These are phyloP conservation scores for Thalassia testudinum DNA, from an alignment of 116 monocot species.

Conservation along the genomic window DNA sequence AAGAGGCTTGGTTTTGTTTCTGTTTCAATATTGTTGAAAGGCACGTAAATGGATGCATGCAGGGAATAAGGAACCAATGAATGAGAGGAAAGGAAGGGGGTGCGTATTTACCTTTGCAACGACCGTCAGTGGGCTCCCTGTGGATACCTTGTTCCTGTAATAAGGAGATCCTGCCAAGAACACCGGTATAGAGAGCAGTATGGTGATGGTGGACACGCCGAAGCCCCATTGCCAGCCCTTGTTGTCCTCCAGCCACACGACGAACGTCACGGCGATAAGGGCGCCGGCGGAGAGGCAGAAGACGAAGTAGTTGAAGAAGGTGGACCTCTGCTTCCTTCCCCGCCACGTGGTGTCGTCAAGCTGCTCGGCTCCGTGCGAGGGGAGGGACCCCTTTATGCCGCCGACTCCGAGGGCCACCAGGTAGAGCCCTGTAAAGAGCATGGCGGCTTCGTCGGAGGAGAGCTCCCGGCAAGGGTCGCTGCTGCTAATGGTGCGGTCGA, in stretches of 20 bases:
- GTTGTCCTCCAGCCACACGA: constrained; percentile 82
- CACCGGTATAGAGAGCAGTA: constrained; percentile 33
- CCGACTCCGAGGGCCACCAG: constrained; percentile 54
- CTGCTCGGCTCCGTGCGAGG: constrained; percentile 73
- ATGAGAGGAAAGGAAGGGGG: too few species aligned
- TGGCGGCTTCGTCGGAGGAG: constrained; percentile 9
- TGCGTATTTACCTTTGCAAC: constrained; percentile 53
- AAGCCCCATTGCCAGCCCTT: constrained; percentile 86
- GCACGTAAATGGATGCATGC: too few species aligned
- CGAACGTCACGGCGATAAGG: constrained; percentile 60
- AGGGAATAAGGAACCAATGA: too few species aligned
- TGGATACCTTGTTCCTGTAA: constrained; percentile 46
- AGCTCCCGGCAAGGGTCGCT: background rate
- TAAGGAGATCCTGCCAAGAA: constrained; percentile 25
- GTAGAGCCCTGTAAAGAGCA: constrained; percentile 63
- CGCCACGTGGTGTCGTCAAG: constrained; percentile 24
- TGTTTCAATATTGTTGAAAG: too few species aligned
- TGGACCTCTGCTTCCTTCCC: constrained; percentile 37
- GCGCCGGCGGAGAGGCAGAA: constrained; percentile 60
- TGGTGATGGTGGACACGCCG: constrained; percentile 38
- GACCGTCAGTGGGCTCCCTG: constrained; percentile 48
- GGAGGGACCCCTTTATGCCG: constrained; percentile 66
- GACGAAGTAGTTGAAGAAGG: constrained; percentile 84
- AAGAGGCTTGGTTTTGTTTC: too few species aligned
- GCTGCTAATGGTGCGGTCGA: background rate